Evolutionary conservation across 768 basidiomycete genomes (phyloP).

Genomic region (Leccinum disarticulatum): DNA sequence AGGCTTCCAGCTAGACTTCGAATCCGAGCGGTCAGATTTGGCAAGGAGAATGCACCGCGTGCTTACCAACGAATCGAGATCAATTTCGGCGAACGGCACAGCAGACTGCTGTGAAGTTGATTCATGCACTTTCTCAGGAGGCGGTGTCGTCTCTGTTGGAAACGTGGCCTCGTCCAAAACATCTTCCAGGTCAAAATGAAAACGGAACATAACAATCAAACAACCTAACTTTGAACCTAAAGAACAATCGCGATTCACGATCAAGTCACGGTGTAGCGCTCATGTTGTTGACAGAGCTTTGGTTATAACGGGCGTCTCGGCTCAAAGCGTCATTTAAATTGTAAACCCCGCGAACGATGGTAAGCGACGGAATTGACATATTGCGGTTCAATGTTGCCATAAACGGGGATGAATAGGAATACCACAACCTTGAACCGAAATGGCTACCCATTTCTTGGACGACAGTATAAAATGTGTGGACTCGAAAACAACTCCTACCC

Average conservation of each 20-base stretch:
- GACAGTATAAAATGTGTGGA: background rate
- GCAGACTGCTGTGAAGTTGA: conserved; percentile 1
- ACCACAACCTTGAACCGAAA: background rate
- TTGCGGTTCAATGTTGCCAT: background rate
- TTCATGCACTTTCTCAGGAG: background rate
- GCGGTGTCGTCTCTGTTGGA: conserved; percentile 2
- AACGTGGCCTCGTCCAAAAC: conserved; percentile 29
- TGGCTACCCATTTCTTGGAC: background rate
- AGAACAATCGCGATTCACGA: background rate
- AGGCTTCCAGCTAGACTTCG: conserved; percentile 54
- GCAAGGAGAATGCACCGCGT: background rate
- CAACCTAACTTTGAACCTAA: background rate
- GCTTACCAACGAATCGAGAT: conserved; percentile 34
- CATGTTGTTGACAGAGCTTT: background rate
- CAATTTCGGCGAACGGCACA: conserved; percentile 30
- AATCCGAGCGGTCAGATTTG: conserved; percentile 7
- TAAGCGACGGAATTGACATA: background rate
- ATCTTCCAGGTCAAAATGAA: conserved; percentile 62
- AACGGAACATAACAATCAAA: conserved; percentile 34
- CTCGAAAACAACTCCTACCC: background rate
- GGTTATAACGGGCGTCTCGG: background rate
- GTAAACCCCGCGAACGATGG: background rate
- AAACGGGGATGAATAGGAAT: background rate
- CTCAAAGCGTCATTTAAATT: no score
- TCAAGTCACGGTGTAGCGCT: no score